phyloP scores from a whole-genome alignment of 768 basidiomycete genomes.

The Rhizopogon vinicolor region DNA sequence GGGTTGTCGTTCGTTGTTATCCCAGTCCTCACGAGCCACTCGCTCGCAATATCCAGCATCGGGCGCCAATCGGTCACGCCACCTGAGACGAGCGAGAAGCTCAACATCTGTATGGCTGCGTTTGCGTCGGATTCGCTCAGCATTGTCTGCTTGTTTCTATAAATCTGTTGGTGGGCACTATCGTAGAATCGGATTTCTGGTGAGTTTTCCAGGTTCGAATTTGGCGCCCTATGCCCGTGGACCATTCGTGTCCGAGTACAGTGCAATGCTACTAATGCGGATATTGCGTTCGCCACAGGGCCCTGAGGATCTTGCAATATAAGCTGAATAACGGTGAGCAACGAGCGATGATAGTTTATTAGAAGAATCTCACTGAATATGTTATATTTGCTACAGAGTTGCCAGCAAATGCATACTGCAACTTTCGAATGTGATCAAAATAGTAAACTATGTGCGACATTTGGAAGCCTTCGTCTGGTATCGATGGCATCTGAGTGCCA shows the following conservation, averaged over 20 bases:
- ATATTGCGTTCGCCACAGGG: constrained; percentile 66
- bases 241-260: constrained; percentile 56
- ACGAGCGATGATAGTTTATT: neutral
- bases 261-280: constrained; percentile 73
- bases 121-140: constrained; percentile 69
- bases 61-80: constrained; percentile 66
- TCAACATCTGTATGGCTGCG: constrained; percentile 74
- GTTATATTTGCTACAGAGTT: constrained; percentile 60
- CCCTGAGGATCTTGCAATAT: constrained; percentile 65
- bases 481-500: constrained; percentile 18
- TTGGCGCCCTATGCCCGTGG: constrained; percentile 55
- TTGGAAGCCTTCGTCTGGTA: constrained; percentile 41
- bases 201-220: constrained; percentile 49
- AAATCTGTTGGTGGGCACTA: constrained; percentile 61
- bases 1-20: constrained; percentile 63
- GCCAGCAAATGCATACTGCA: constrained; percentile 63
- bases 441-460: constrained; percentile 68
- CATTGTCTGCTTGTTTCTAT: constrained; percentile 47
- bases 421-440: constrained; percentile 64
- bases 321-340: constrained; percentile 26
- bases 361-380: constrained; percentile 49
- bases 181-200: constrained; percentile 63
- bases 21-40: constrained; percentile 71
- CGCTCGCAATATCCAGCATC: constrained; percentile 65
- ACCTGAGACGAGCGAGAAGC: constrained; percentile 67